Conservation (phyloP, 2,329 filamentous ascomycete genomes). For the Exutisphaerella laricina region DNA sequence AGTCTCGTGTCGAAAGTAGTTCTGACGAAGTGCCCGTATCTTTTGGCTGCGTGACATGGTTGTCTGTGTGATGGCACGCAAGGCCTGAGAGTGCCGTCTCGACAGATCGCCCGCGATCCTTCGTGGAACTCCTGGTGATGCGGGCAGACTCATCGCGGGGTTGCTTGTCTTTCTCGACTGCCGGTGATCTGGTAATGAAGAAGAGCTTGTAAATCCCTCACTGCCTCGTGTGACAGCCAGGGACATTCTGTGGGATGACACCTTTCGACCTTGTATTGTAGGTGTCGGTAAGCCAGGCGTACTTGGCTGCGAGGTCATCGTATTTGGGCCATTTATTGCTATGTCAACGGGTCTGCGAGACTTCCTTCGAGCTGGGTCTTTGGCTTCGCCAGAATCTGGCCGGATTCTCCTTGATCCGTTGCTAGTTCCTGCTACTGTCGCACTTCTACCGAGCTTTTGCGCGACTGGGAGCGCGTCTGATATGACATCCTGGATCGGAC, state of each 20-base stretch:
- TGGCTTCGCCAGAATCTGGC: conserved; percentile 24
- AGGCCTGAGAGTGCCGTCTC: conserved; percentile 53
- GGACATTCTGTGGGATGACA: conserved; percentile 29
- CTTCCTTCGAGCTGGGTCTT: conserved; percentile 27
- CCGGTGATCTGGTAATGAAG: conserved; percentile 32
- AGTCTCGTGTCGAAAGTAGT: conserved; percentile 77
- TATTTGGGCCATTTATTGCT: conserved; percentile 20
- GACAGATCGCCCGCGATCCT: conserved; percentile 33
- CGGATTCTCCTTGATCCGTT: conserved; percentile 42
- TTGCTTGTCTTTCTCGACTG: conserved; percentile 15
- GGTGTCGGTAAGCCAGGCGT: conserved; percentile 12
- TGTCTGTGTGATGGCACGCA: conserved; percentile 53
- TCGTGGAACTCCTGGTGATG: conserved; percentile 39
- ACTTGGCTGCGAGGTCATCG: conserved; percentile 15
- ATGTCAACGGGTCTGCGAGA: conserved; percentile 32
- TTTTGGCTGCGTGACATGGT: conserved; percentile 62
- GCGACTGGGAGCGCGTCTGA: conserved; percentile 51
- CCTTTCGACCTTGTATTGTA: conserved; percentile 5
- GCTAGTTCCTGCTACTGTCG: conserved; percentile 55
- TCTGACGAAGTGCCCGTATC: conserved; percentile 65
- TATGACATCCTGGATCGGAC: conserved; percentile 56
- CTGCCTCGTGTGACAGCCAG: conserved; percentile 28
- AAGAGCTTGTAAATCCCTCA: conserved; percentile 30
- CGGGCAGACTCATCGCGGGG: conserved; percentile 22
- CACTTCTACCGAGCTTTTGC: conserved; percentile 59